phyloP scores from a whole-genome alignment of 2,329 filamentous ascomycete species.

The Clonostachys solani region DNA sequence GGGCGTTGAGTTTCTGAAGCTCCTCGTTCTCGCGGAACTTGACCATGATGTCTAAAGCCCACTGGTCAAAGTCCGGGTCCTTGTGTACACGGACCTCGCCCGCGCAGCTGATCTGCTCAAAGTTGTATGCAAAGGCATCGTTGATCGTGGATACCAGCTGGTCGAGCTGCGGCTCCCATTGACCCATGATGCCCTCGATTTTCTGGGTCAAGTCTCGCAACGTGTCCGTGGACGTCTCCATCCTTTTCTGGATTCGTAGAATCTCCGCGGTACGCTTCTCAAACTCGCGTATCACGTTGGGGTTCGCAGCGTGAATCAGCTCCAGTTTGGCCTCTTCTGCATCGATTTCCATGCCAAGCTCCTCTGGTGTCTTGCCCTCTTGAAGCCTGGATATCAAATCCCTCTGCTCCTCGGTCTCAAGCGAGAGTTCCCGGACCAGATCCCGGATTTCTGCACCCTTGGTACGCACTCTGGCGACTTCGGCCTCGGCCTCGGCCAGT shows the following conservation, averaged over 20 bases:
- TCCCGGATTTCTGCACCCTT: conserved; percentile 19
- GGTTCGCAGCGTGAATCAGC: conserved; percentile 74
- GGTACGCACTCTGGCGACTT: conserved; percentile 27
- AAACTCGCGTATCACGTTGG: conserved; percentile 71
- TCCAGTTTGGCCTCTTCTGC: conserved; percentile 73
- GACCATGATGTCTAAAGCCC: conserved; percentile 91
- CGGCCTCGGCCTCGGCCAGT: conserved; percentile 17
- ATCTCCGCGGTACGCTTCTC: conserved; percentile 71
- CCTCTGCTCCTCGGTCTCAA: conserved; percentile 28
- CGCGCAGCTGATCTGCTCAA: conserved; percentile 89
- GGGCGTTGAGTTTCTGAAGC: conserved; percentile 80
- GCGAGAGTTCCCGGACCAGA: conserved; percentile 29
- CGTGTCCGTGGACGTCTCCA: conserved; percentile 47
- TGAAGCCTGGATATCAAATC: conserved; percentile 38
- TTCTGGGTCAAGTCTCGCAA: conserved; percentile 50
- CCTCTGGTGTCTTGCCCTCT: conserved; percentile 49
- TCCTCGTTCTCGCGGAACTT: conserved; percentile 87
- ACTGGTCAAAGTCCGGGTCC: conserved; percentile 87
- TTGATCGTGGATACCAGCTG: conserved; percentile 76
- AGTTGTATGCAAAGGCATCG: conserved; percentile 87
- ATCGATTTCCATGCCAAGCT: conserved; percentile 69
- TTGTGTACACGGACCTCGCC: conserved; percentile 88
- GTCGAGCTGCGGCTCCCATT: conserved; percentile 85
- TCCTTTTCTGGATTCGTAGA: conserved; percentile 51
- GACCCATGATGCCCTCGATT: conserved; percentile 62